Evolutionary conservation across 495 filamentous ascomycete species (phyloP).

Genomic region (Pseudoneurospora amorphoporcata): DNA sequence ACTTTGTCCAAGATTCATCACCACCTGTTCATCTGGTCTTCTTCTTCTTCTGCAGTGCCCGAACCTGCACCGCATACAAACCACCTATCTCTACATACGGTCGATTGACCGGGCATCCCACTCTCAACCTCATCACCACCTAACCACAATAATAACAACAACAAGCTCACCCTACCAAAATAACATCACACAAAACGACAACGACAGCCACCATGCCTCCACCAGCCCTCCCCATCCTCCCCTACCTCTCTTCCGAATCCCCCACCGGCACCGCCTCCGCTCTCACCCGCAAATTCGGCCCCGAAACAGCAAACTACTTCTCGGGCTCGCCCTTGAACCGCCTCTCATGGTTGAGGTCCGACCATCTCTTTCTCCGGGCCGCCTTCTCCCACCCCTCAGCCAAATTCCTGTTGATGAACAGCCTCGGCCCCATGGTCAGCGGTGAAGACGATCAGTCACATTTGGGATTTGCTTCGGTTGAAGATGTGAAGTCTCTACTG

Average conservation of each 20-base stretch:
- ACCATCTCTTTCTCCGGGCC: conserved; percentile 66
- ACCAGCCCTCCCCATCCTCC: conserved; percentile 29
- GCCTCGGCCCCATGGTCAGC: conserved; percentile 64
- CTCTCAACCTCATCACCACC: background rate
- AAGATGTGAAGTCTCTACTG: background rate
- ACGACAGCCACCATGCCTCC: background rate
- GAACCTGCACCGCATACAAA: background rate
- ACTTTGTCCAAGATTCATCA: background rate
- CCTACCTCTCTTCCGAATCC: conserved; percentile 49
- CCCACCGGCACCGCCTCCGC: conserved; percentile 70
- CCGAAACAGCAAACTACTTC: conserved; percentile 92
- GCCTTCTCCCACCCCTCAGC: conserved; percentile 64
- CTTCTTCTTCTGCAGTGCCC: background rate
- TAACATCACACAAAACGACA: background rate
- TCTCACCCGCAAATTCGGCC: conserved; percentile 79
- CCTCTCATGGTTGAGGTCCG: conserved; percentile 74
- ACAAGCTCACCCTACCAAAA: background rate
- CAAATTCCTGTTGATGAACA: conserved; percentile 66
- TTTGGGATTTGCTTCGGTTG: background rate
- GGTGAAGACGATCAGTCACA: background rate
- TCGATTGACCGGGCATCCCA: background rate
- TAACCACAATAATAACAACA: background rate
- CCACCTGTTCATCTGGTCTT: background rate
- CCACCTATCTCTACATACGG: background rate
- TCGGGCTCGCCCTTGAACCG: conserved; percentile 55